A percentile compares a stretch with the other conserved stretches of the same genome.
phyloP scores from a whole-genome alignment of 148 eudicot genomes.

The Selenicereus undatus region DNA sequence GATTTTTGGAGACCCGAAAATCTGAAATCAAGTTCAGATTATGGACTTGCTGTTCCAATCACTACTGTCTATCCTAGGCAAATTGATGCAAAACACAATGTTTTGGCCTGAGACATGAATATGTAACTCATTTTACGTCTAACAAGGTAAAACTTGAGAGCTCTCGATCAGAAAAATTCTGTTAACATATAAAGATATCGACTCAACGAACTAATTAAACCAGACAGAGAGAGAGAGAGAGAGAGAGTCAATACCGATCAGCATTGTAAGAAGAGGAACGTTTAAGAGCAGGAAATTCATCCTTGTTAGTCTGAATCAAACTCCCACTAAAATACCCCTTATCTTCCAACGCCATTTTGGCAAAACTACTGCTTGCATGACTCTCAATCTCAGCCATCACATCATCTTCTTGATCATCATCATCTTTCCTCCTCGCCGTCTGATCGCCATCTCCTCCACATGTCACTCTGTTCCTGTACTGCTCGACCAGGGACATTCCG shows the following conservation, averaged over 20 bases:
- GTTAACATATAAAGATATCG: neutral
- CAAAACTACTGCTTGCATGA: slow-evolving; percentile 28
- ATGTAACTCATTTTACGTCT: no score
- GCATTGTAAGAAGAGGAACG: slow-evolving; percentile 44
- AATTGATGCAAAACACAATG: no score
- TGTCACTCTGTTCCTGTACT: slow-evolving; percentile 54
- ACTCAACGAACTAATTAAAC: neutral
- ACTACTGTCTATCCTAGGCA: no score
- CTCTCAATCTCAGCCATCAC: slow-evolving; percentile 24
- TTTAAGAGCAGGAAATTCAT: slow-evolving; percentile 23
- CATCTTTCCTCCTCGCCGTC: slow-evolving; percentile 35
- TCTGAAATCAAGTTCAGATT: no score
- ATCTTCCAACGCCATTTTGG: slow-evolving; percentile 46
- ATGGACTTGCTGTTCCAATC: no score
- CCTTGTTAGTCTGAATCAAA: slow-evolving; percentile 31
- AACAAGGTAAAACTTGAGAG: no score
- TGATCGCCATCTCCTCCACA: slow-evolving; percentile 56
- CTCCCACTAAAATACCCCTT: slow-evolving; percentile 45
- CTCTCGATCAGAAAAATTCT: no score
- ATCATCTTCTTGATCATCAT: neutral
- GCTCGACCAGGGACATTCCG: slow-evolving; percentile 54
- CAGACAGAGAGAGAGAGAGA: neutral
- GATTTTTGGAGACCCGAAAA: neutral
- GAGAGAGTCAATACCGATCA: slow-evolving; percentile 25
- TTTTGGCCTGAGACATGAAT: no score